Base-by-base conservation (phyloP, 2,329 filamentous ascomycete species). In the Alternaria ethzedia region DNA sequence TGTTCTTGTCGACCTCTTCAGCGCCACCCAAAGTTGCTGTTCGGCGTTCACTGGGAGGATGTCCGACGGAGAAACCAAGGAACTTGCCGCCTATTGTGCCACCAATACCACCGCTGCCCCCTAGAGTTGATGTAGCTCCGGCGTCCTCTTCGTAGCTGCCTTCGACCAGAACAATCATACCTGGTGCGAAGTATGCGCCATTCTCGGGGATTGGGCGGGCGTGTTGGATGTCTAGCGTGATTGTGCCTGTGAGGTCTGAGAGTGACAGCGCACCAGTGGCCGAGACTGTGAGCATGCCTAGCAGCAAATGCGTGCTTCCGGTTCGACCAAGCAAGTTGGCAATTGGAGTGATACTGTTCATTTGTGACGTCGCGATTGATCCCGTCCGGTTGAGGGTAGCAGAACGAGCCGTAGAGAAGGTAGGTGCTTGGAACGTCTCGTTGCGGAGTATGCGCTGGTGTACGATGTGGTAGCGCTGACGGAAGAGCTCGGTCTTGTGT, bases 111-210 rank as follows among this genome's bases (percentile, higher is more conserved):
- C 89, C 91, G 67, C 89, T 91, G 6, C 91, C 90, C 54, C 92
- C 91, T 5, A 96, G 84, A 2, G 81, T 79, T 44, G 77, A 78
- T 0, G 87, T 78, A 20, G 76, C 78, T 0, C 88, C 89, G 20
- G 89, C 90, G 15, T 97, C 94, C 78, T 98, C 96, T 77, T 97
- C 94, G 75, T 99, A 99, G n/a, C 95, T 89, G 7, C 96, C 96
- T 73, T 99, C 96, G 0, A 97, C 89, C 0, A 99, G 86, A 4
- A 98, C 92, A 51, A 99, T 92, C 94, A 98, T 98, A 4, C 96
- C 96, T 0, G 96, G 94, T 6, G 91, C 89, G 75, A 97, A 97
- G 91, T 94, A 99, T 5, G 92, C 91, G 23, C 92, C 93, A 75
- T 95, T 90, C 64, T 93, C 90, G 0, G 94, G 94, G 59, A 97